These are phyloP conservation scores for Boletus sp. DNA, from an alignment of 768 basidiomycete species.

Conservation along the genomic window DNA sequence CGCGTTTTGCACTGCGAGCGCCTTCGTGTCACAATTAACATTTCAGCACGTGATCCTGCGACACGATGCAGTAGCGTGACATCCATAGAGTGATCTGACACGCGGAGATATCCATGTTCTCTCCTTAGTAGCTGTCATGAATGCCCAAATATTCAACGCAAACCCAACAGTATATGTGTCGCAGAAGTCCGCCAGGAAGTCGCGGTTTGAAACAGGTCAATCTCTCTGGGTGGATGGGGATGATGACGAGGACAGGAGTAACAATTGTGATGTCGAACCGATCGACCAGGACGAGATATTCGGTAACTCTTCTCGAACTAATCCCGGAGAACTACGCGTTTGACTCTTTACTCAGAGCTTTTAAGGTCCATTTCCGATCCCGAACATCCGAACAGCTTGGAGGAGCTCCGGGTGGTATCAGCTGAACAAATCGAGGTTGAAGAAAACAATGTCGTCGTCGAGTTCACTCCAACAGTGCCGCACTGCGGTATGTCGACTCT, in stretches of 20 bases:
- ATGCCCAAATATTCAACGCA: slow-evolving; percentile 71
- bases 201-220: slow-evolving; percentile 38
- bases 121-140: background rate
- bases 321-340: background rate
- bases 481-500: slow-evolving; percentile 97
- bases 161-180: slow-evolving; percentile 80
- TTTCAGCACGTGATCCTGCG: slow-evolving; percentile 22
- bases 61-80: slow-evolving; percentile 18
- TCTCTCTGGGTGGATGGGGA: slow-evolving; percentile 64
- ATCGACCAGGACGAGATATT: slow-evolving; percentile 95
- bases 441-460: slow-evolving; percentile 73
- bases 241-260: slow-evolving; percentile 38
- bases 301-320: slow-evolving; percentile 46
- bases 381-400: slow-evolving; percentile 91
- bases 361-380: slow-evolving; percentile 93
- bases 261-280: slow-evolving; percentile 47
- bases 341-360: slow-evolving; percentile 56
- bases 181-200: slow-evolving; percentile 45
- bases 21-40: slow-evolving; percentile 7
- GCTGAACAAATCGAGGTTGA: slow-evolving; percentile 72
- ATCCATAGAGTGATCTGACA: background rate
- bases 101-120: background rate
- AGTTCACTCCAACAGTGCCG: slow-evolving; percentile 96
- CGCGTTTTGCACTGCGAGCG: slow-evolving; percentile 9
- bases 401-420: slow-evolving; percentile 94